Percentiles rank a stretch among this genome's conserved stretches.
Evolutionary conservation across 768 basidiomycete genomes (phyloP).

Genomic region (Astraeus odoratus): DNA sequence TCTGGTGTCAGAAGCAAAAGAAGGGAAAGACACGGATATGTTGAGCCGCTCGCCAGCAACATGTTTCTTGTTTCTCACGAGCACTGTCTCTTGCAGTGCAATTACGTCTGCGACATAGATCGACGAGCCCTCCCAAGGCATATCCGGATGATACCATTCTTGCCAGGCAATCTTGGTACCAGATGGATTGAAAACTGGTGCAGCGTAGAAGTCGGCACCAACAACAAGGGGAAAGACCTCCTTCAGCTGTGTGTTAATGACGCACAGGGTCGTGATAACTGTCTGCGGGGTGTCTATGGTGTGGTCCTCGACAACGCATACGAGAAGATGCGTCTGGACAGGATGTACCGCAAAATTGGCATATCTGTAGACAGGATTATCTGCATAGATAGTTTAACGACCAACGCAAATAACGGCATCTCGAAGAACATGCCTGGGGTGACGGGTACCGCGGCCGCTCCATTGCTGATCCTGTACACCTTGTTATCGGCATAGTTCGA

Average conservation of each 20-base stretch:
- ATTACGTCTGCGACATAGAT: conserved; percentile 48
- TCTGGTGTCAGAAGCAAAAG: conserved; percentile 49
- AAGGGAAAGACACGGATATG: conserved; percentile 52
- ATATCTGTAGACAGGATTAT: conserved; percentile 39
- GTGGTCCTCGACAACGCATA: conserved; percentile 68
- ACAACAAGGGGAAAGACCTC: conserved; percentile 39
- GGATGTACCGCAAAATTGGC: conserved; percentile 61
- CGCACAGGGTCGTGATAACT: conserved; percentile 45
- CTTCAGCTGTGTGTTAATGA: conserved; percentile 45
- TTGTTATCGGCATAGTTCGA: conserved; percentile 48
- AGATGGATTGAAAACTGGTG: conserved; percentile 52
- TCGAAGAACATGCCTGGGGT: conserved; percentile 45
- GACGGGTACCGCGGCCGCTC: conserved; percentile 38
- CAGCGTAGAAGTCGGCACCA: conserved; percentile 69
- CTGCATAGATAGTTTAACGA: conserved; percentile 6
- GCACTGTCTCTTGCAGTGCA: conserved; percentile 16
- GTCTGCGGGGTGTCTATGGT: conserved; percentile 34
- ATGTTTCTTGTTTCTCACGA: conserved; percentile 32
- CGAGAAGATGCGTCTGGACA: conserved; percentile 41
- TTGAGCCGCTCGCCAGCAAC: conserved; percentile 47
- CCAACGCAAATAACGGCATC: background rate
- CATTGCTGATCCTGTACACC: conserved; percentile 37
- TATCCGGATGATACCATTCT: conserved; percentile 63
- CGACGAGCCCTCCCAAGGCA: conserved; percentile 66
- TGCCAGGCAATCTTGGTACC: conserved; percentile 55